Base-by-base conservation (phyloP, 2,329 filamentous ascomycete genomes). In the Aspergillus brasiliensis region DNA sequence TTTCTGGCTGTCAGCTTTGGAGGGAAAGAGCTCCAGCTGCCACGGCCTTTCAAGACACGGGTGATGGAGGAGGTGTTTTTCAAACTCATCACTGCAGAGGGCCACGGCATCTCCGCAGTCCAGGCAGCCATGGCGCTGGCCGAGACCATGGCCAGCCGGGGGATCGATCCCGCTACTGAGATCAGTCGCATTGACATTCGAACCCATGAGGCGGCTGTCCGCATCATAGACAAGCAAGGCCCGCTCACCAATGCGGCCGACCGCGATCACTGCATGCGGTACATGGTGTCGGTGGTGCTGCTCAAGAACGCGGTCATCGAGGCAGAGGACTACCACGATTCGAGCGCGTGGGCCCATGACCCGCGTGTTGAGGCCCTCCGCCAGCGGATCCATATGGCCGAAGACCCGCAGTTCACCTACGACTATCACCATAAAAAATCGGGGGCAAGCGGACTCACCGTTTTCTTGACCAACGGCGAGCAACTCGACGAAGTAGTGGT, bases 191-290 rank as follows among this genome's bases (percentile, higher is more conserved):
- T 73, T 13, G 21, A 58, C 6, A 57, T 73, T 8, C 65, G 71
- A 1, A 72, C 70, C 0, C 61, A 67, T 17, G 59, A 54, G 25
- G 63, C 69, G 10, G 68, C 68, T 6, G 58, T 62, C 19, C 46
- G 58, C 4, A 72, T 74, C 19, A 73, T 73, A 44, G 67, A 72
- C 38, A 73, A 73, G 46, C 52, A 8, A 3, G 69, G 66, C 6
- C 13, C 38, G 11, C 60, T 72, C 5, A 31, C 31, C 10, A 68
- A 67, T 48, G 52, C 67, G 8, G 67, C 70, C 1, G 70, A 73
- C 57, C 61, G 70, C 13, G 70, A 71, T 63, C 70, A 73, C 42
- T 70, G 64, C 40, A 56, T 74, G 56, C 64, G 68, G 46, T 74
- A 70, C 38, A 62, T 69, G 49, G 56, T 74, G 13, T 67, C 71